Conservation (phyloP, 106 monocot species). For the Dioscorea alata region DNA sequence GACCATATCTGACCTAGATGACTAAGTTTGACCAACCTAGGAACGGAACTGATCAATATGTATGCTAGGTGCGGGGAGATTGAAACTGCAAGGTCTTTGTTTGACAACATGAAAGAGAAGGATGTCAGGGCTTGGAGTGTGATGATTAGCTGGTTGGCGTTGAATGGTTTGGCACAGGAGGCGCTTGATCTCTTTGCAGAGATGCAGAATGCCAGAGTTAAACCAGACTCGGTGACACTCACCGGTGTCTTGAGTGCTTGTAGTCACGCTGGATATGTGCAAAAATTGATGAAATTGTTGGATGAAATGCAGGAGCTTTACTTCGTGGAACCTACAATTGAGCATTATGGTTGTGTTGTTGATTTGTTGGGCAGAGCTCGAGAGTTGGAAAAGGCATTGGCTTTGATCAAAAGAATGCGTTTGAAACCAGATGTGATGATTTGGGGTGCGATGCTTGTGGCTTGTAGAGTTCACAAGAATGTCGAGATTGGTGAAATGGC, state of each 20-base stretch:
- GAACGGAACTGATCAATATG: conserved; percentile 56
- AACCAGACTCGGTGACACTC: conserved; percentile 53
- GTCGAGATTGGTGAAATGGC: conserved; percentile 52
- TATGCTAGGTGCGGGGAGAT: conserved; percentile 59
- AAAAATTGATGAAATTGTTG: conserved; percentile 30
- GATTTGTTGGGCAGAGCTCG: conserved; percentile 61
- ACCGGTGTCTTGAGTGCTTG: conserved; percentile 47
- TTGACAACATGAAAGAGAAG: conserved; percentile 35
- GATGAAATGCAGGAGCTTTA: conserved; percentile 21
- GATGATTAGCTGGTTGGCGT: conserved; percentile 46
- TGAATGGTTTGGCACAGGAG: conserved; percentile 38
- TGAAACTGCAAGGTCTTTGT: conserved; percentile 25
- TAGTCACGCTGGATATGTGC: conserved; percentile 50
- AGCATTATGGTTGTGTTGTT: conserved; percentile 60
- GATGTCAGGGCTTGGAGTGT: conserved; percentile 58
- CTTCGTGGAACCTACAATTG: conserved; percentile 41
- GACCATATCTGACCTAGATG: no score
- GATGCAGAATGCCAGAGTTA: conserved; percentile 29
- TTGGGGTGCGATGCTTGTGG: conserved; percentile 61
- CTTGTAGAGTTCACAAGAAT: conserved; percentile 48
- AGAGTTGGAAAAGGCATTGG: conserved; percentile 37
- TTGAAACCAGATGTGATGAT: conserved; percentile 46
- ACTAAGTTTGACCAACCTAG: no score
- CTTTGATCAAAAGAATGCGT: conserved; percentile 29
- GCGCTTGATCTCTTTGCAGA: conserved; percentile 32